Percentiles rank a stretch among this genome's conserved stretches.
Evolutionary conservation across 345 rosid species (phyloP).

Genomic region (Laguncularia racemosa): DNA sequence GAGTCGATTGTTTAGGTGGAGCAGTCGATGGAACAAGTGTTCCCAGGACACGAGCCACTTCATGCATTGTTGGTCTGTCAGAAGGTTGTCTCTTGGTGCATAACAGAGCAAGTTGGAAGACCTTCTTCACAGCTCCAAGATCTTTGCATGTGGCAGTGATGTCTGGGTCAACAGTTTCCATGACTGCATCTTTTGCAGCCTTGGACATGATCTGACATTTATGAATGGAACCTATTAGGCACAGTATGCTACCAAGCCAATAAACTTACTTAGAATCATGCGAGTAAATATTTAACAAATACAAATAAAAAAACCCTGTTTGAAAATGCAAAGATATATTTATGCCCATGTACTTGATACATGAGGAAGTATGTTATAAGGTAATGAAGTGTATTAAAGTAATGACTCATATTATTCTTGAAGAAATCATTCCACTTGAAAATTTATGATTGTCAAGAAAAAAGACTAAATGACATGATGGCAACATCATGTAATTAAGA

Average conservation of each 20-base stretch:
- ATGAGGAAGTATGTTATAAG: no score
- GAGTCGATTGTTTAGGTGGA: conserved; percentile 38
- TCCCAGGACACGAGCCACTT: conserved; percentile 67
- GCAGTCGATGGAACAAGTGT: conserved; percentile 41
- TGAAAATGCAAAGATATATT: no score
- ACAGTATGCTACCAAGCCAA: no score
- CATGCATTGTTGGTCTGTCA: conserved; percentile 89
- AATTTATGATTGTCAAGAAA: no score
- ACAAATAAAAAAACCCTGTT: no score
- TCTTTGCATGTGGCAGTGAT: conserved; percentile 70
- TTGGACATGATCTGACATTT: conserved; percentile 62
- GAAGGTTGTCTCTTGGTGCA: conserved; percentile 77
- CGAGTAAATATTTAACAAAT: no score
- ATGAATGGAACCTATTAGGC: not conserved
- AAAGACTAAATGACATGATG: no score
- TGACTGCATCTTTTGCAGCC: conserved; percentile 71
- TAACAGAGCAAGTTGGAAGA: conserved; percentile 78
- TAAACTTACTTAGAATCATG: no score
- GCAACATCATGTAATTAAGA: not conserved
- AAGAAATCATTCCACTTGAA: no score
- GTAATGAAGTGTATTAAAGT: no score
- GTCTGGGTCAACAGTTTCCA: conserved; percentile 82
- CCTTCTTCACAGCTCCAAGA: conserved; percentile 76
- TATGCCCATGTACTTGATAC: no score
- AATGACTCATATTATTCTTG: no score